phyloP scores from a whole-genome alignment of 495 filamentous ascomycete species.

The Podospora comata region DNA sequence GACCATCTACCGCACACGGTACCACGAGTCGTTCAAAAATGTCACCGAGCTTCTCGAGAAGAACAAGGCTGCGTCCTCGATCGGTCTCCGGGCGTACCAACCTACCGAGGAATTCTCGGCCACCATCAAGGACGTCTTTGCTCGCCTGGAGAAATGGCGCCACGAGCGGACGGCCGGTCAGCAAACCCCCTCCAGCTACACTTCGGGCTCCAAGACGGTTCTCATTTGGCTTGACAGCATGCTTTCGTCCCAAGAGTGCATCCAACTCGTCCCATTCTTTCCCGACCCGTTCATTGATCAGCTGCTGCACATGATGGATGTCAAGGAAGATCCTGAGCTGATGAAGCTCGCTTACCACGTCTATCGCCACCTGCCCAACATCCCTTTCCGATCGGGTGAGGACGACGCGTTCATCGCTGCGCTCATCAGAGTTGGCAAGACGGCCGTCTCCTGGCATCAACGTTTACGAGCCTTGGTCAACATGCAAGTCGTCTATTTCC shows the following conservation, averaged over 20 bases:
- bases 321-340: slow-evolving; percentile 96
- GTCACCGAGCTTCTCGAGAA: slow-evolving; percentile 68
- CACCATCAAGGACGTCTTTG: slow-evolving; percentile 74
- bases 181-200: slow-evolving; percentile 91
- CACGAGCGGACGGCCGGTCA: slow-evolving; percentile 80
- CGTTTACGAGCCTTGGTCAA: slow-evolving; percentile 95
- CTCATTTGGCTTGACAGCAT: slow-evolving; percentile 92
- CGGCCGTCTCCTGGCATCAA: slow-evolving; percentile 91
- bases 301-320: slow-evolving; percentile 99
- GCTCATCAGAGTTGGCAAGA: slow-evolving; percentile 84
- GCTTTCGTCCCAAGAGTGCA: slow-evolving; percentile 88
- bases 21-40: slow-evolving; percentile 87
- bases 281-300: slow-evolving; percentile 83
- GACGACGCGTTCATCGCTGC: slow-evolving; percentile 78
- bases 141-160: slow-evolving; percentile 81
- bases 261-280: slow-evolving; percentile 86
- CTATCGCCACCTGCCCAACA: slow-evolving; percentile 93
- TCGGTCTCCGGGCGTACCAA: slow-evolving; percentile 80
- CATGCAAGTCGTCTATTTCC: slow-evolving; percentile 99
- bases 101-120: slow-evolving; percentile 69
- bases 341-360: slow-evolving; percentile 95
- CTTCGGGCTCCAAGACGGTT: slow-evolving; percentile 92
- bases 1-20: slow-evolving; percentile 80
- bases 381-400: slow-evolving; percentile 84
- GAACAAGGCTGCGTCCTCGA: slow-evolving; percentile 74